These are phyloP conservation scores for Rossbeevera mucosa DNA, from an alignment of 768 basidiomycete genomes.

Conservation along the genomic window DNA sequence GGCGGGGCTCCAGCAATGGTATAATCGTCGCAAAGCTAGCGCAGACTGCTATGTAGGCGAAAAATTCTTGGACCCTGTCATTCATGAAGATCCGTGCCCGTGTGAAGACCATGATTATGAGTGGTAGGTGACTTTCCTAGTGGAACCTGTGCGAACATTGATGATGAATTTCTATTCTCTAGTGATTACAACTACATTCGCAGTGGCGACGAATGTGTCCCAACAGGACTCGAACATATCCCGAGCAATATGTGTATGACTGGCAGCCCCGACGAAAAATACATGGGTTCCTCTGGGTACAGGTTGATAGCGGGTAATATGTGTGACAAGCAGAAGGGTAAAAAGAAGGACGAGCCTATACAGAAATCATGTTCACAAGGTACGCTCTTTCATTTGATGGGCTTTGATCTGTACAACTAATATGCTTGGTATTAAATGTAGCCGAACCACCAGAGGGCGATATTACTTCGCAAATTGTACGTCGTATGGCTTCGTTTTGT, in stretches of 20 bases:
- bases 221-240: slow-evolving; percentile 84
- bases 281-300: slow-evolving; percentile 88
- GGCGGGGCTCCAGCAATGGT: slow-evolving; percentile 76
- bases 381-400: slow-evolving; percentile 22
- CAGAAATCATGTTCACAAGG: slow-evolving; percentile 78
- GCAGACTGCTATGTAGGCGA: slow-evolving; percentile 88
- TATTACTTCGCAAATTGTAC: slow-evolving; percentile 68
- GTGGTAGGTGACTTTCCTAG: slow-evolving; percentile 54
- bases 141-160: background rate
- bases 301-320: slow-evolving; percentile 90
- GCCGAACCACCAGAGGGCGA: slow-evolving; percentile 80
- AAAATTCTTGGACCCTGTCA: slow-evolving; percentile 84
- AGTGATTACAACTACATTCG: slow-evolving; percentile 91
- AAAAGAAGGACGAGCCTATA: slow-evolving; percentile 62
- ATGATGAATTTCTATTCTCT: background rate
- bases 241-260: slow-evolving; percentile 65
- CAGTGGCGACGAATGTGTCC: slow-evolving; percentile 68
- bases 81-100: slow-evolving; percentile 74
- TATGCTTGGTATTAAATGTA: slow-evolving; percentile 20
- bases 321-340: slow-evolving; percentile 57
- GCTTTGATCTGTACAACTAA: background rate
- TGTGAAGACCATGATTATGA: slow-evolving; percentile 91
- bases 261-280: slow-evolving; percentile 51
- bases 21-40: slow-evolving; percentile 73
- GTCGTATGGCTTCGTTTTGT: slow-evolving; percentile 17